Evolutionary conservation across 1,284 basidiomycete species (phyloP), one percentile per base, ranked within the genome.

Genomic region (Cronartium ribicola): DNA sequence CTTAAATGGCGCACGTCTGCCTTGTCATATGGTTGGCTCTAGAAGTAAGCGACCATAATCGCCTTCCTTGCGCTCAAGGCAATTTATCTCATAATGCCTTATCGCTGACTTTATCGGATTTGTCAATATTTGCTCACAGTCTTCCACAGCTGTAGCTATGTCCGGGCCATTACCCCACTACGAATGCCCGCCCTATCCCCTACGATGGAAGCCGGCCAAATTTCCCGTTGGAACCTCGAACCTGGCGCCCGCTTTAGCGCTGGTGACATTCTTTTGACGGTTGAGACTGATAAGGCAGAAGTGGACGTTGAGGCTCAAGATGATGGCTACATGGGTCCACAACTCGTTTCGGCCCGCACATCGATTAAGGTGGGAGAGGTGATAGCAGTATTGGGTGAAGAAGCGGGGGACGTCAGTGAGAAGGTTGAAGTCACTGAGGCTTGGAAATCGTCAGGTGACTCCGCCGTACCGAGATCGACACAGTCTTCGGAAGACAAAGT

Each of bases 231-330:
- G 76, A 77, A 77, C 67, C 73, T 75, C 37, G 20, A 76, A 43
- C 51, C 61, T 11, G 65, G 64, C 8, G 66, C 46, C 64, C 73
- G 65, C 39, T 83, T 83, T 78, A 77, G 69, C 20, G 79, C 80
- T 0, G 81, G 81, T 7, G 81, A 80, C 64, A 79, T 83, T 17
- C 67, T 83, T 17, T 77, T 82, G 39, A 66, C 75, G 10, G 65
- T 80, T 75, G 78, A 79, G 67, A 80, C 79, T 5, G 79, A 79
- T 72, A 80, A 80, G 77, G 81, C 81, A 7, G 79, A 80, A 67
- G 82, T 83, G 77, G 82, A 83, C 66, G 82, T 83, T 44, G 82
- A 83, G 78, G 82, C 82, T 29, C 81, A 82, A 77, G 83, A 83
- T 40, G 83, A 83, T 74, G 83, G 83, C 41, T 76, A 83, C 14